Percentiles rank a stretch among this genome's conserved stretches.
These are phyloP conservation scores for Lachnellula willkommii DNA, from an alignment of 2,329 filamentous ascomycete species.

Conservation along the genomic window DNA sequence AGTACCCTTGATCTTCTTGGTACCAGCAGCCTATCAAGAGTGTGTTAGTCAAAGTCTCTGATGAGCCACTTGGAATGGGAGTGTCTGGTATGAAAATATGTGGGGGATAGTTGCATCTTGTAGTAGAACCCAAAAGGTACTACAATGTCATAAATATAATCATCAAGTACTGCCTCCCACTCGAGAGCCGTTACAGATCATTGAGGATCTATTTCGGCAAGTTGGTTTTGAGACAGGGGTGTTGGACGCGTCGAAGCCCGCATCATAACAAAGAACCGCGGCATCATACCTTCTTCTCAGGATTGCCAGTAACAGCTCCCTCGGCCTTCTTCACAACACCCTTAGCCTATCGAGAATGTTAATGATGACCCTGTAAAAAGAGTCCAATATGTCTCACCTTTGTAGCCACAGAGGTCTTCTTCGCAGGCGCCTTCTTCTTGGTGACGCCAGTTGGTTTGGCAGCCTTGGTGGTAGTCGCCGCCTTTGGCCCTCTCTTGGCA, in stretches of 20 bases:
- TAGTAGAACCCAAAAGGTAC: neutral
- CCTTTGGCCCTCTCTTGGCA: conserved; percentile 28
- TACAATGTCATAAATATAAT: neutral
- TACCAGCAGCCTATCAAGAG: conserved; percentile 28
- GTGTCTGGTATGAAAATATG: neutral
- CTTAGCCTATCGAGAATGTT: conserved; percentile 24
- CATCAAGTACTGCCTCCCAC: neutral
- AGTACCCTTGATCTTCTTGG: conserved; percentile 35
- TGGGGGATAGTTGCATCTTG: neutral
- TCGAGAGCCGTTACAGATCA: conserved; percentile 9
- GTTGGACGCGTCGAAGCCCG: conserved; percentile 18
- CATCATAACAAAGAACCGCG: conserved; percentile 19
- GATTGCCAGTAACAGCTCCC: conserved; percentile 30
- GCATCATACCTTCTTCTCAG: conserved; percentile 34
- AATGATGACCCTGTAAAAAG: conserved; percentile 6
- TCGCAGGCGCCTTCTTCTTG: conserved; percentile 29
- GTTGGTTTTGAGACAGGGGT: conserved; percentile 18
- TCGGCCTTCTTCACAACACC: conserved; percentile 31
- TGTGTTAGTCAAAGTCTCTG: conserved; percentile 7
- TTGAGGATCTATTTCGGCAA: conserved; percentile 8
- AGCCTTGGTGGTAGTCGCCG: conserved; percentile 31
- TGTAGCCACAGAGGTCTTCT: conserved; percentile 28
- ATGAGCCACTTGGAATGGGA: neutral
- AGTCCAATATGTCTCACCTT: conserved; percentile 23
- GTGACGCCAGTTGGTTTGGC: conserved; percentile 28